Evolutionary conservation across 2,329 filamentous ascomycete species (phyloP), one percentile per base, ranked within the genome.

Genomic region (Talaromyces sp.): DNA sequence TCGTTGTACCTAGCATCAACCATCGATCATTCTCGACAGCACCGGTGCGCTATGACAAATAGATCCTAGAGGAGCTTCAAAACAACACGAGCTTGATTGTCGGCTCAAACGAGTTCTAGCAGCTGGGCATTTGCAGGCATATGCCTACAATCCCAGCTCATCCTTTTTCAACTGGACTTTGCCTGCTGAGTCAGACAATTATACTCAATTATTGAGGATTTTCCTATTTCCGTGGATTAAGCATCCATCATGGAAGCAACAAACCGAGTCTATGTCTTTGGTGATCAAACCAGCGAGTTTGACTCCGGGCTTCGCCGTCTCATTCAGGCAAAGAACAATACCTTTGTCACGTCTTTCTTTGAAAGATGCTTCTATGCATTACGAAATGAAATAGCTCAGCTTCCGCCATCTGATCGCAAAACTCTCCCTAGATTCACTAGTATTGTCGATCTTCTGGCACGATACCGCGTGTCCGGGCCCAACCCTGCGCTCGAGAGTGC

Each of bases 241-340:
- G 39, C 52, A 58, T 57, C 57, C 15, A 53, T 54, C 6, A 75
- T 75, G 73, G 69, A 68, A 64, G 67, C 63, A 57, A 64, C 65
- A 62, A 70, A 66, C 64, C 69, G 67, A 55, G 71, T 78, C 65
- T 78, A 78, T 71, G 72, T 80, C 70, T 80, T 80, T 67, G 78
- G 78, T 69, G 78, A 80, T 65, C 77, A 79, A 68, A 80, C 77
- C 61, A 71, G 71, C 62, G 75, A 78, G 65, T 77, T 76, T 62
- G 72, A 77, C 63, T 68, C 73, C 55, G 74, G 75, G 57, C 74
- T 80, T 62, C 74, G 72, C 57, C 73, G 73, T 60, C 69, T 79
- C 52, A 65, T 79, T 57, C 71, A 77, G 62, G 67, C 72, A 53
- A 78, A 79, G 65, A 73, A 77, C 65, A 73, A 79, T 66, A 74